A percentile compares a stretch with the other conserved stretches of the same genome.
phyloP scores from a whole-genome alignment of 2,329 filamentous ascomycete species.

The Fusarium sp. region DNA sequence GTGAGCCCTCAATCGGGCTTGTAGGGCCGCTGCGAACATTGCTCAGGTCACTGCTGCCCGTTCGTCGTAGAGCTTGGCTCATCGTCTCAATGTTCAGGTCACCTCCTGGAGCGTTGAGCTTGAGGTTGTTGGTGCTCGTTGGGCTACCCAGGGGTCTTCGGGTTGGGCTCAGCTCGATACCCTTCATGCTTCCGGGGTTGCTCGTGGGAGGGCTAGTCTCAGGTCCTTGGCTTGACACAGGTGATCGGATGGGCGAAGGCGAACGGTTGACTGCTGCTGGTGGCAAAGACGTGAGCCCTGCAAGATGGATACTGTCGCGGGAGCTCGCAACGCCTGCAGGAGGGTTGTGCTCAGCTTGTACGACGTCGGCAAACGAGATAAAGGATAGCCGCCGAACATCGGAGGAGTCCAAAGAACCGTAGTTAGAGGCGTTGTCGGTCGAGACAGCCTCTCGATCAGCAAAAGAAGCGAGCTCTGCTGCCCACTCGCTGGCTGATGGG shows the following conservation, averaged over 20 bases:
- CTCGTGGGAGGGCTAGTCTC: slow-evolving; percentile 83
- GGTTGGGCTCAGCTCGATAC: slow-evolving; percentile 78
- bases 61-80: slow-evolving; percentile 88
- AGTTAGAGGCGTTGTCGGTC: slow-evolving; percentile 79
- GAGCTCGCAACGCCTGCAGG: slow-evolving; percentile 66
- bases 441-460: slow-evolving; percentile 60
- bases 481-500: slow-evolving; percentile 65
- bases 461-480: slow-evolving; percentile 71
- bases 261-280: slow-evolving; percentile 73
- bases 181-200: slow-evolving; percentile 81
- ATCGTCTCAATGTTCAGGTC: slow-evolving; percentile 95
- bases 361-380: slow-evolving; percentile 96
- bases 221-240: slow-evolving; percentile 78
- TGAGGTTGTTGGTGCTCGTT: slow-evolving; percentile 66
- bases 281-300: slow-evolving; percentile 75
- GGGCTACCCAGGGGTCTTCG: slow-evolving; percentile 76
- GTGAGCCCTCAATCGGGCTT: slow-evolving; percentile 67
- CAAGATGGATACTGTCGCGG: slow-evolving; percentile 79
- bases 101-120: slow-evolving; percentile 58
- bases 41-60: slow-evolving; percentile 84
- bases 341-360: slow-evolving; percentile 84
- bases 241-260: slow-evolving; percentile 85
- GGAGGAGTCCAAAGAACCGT: slow-evolving; percentile 80
- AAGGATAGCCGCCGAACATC: slow-evolving; percentile 91
- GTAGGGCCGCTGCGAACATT: slow-evolving; percentile 69